Conservation (phyloP, 495 filamentous ascomycete species). For the Hyphodiscus hymeniophilus region DNA sequence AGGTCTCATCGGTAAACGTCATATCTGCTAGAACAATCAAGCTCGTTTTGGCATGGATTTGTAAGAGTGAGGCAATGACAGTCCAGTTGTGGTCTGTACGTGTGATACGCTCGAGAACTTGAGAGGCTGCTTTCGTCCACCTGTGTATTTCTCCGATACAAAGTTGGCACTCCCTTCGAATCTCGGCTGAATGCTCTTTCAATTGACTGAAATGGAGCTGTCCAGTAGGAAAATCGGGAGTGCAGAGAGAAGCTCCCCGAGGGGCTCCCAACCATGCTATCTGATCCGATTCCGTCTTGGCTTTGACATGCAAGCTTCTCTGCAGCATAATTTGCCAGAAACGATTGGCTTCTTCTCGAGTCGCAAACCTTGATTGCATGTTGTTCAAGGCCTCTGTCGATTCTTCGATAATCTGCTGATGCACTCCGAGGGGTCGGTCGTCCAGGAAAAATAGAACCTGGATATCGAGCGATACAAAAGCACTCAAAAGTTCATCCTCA, state of each 20-base stretch:
- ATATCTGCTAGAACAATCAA: not conserved
- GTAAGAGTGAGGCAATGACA: not conserved
- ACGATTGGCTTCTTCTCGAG: not conserved
- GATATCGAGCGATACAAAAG: slow-evolving; percentile 5
- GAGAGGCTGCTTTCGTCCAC: not conserved
- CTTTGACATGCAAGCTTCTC: slow-evolving; percentile 15
- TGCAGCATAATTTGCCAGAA: slow-evolving; percentile 13
- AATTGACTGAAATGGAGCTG: slow-evolving; percentile 1
- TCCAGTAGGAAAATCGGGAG: not conserved
- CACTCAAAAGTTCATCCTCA: slow-evolving; percentile 8
- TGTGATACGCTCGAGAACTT: not conserved
- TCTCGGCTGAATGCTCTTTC: slow-evolving; percentile 1
- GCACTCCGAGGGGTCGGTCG: not conserved
- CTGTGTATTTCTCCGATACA: not conserved
- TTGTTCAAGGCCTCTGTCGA: not conserved
- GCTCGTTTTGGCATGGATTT: slow-evolving; percentile 5
- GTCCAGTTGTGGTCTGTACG: not conserved
- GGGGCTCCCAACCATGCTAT: not conserved
- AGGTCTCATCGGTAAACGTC: slow-evolving; percentile 2
- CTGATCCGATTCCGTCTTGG: slow-evolving; percentile 1
- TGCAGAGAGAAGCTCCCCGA: not conserved
- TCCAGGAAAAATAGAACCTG: slow-evolving; percentile 18
- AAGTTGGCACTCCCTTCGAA: not conserved
- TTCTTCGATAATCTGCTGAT: not conserved
- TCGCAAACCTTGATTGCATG: slow-evolving; percentile 8